Percentiles rank a stretch among this genome's conserved stretches.
phyloP scores from a whole-genome alignment of 2,329 filamentous ascomycete genomes.

The Colletotrichum brevisporum region DNA sequence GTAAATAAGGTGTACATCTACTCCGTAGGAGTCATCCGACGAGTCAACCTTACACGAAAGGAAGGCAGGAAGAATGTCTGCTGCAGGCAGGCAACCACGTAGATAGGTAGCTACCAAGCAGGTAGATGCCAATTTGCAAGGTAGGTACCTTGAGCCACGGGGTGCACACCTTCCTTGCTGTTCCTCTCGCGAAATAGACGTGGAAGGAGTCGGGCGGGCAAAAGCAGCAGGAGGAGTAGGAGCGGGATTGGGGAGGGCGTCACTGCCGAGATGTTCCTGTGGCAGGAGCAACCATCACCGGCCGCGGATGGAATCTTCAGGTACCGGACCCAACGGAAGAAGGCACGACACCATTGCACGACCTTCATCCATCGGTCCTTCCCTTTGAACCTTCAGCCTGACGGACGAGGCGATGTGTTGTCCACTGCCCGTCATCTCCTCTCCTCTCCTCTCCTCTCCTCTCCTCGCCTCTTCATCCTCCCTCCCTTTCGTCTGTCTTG shows the following conservation, averaged over 20 bases:
- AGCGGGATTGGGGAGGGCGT: neutral
- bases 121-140: too few relatives aligned
- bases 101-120: too few relatives aligned
- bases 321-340: neutral
- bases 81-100: too few relatives aligned
- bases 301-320: neutral
- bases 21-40: neutral
- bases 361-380: neutral
- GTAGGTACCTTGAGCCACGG: too few relatives aligned
- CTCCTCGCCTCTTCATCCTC: neutral
- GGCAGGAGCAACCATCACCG: neutral
- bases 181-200: too few relatives aligned
- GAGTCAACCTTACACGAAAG: neutral
- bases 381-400: conserved; percentile 1
- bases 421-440: neutral
- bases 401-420: neutral
- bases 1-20: neutral
- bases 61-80: neutral
- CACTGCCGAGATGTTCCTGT: neutral
- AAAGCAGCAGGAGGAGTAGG: conserved; percentile 10
- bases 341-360: neutral
- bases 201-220: too few relatives aligned
- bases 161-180: too few relatives aligned
- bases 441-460: neutral
- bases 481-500: conserved; percentile 21